Conservation (phyloP, 495 filamentous ascomycete species). For the Tuber aestivum region DNA sequence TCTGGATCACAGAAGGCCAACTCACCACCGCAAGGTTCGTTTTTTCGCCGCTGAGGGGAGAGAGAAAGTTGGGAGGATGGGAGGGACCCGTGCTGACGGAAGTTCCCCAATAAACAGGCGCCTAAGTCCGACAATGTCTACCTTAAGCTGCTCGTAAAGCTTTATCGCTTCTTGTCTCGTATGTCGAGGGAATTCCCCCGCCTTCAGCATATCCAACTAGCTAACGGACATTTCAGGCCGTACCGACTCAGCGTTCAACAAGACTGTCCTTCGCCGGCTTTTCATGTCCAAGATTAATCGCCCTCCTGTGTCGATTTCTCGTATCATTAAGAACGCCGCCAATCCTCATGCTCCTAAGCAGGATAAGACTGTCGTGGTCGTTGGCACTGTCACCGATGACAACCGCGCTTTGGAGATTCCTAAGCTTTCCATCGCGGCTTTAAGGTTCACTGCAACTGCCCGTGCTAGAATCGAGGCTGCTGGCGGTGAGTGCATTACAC, state of each 20-base stretch:
- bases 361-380: slow-evolving; percentile 83
- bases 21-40: slow-evolving; percentile 42
- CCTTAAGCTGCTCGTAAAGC: slow-evolving; percentile 94
- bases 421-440: slow-evolving; percentile 84
- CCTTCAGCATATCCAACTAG: slow-evolving; percentile 13
- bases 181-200: slow-evolving; percentile 48
- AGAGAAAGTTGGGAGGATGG: slow-evolving; percentile 30
- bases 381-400: slow-evolving; percentile 94
- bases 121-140: slow-evolving; percentile 98
- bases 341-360: slow-evolving; percentile 55
- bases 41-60: slow-evolving; percentile 9
- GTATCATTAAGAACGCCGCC: slow-evolving; percentile 65
- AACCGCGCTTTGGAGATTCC: slow-evolving; percentile 83
- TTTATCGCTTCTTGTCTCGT: slow-evolving; percentile 98
- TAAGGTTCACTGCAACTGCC: slow-evolving; percentile 92
- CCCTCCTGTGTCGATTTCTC: slow-evolving; percentile 86
- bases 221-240: slow-evolving; percentile 55
- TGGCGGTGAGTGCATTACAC: slow-evolving; percentile 86
- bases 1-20: slow-evolving; percentile 49
- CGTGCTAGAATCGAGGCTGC: slow-evolving; percentile 86
- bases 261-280: slow-evolving; percentile 88
- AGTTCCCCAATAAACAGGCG: slow-evolving; percentile 69
- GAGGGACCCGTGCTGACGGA: slow-evolving; percentile 18
- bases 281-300: slow-evolving; percentile 97
- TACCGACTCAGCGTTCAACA: slow-evolving; percentile 95